These are phyloP conservation scores for Colletotrichum lentis DNA, from an alignment of 2,329 filamentous ascomycete genomes.

Conservation along the genomic window DNA sequence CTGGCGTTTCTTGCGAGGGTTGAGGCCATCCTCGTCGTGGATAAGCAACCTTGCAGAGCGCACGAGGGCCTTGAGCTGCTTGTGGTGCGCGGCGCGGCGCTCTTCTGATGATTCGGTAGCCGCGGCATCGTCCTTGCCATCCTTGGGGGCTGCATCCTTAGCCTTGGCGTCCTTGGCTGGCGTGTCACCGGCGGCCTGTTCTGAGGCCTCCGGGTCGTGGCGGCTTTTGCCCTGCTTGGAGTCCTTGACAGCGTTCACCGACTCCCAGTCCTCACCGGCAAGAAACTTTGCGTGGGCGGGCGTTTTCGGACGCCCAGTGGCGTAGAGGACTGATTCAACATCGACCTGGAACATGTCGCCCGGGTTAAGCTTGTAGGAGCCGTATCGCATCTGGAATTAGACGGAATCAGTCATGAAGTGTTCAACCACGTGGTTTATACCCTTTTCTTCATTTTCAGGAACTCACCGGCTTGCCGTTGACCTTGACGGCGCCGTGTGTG, in stretches of 20 bases:
- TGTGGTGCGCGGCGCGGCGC: slow-evolving; percentile 45
- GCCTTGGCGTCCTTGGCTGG: slow-evolving; percentile 39
- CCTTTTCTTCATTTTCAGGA: no score
- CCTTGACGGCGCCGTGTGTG: slow-evolving; percentile 89
- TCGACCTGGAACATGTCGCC: slow-evolving; percentile 99
- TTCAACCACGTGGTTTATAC: background rate
- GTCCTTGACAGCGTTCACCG: slow-evolving; percentile 43
- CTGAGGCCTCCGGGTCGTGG: slow-evolving; percentile 23
- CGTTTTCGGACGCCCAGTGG: slow-evolving; percentile 79
- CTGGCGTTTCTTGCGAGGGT: slow-evolving; percentile 77
- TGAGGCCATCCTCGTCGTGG: slow-evolving; percentile 60
- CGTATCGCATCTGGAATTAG: slow-evolving; percentile 78
- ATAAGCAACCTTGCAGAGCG: slow-evolving; percentile 68
- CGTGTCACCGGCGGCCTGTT: slow-evolving; percentile 27
- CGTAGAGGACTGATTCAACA: slow-evolving; percentile 84
- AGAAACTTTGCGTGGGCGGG: slow-evolving; percentile 35
- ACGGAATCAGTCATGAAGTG: background rate
- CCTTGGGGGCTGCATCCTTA: slow-evolving; percentile 30
- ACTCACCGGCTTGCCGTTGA: slow-evolving; percentile 92
- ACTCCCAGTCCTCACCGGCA: slow-evolving; percentile 41
- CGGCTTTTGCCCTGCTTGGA: slow-evolving; percentile 43
- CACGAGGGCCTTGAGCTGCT: slow-evolving; percentile 60
- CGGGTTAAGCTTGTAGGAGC: slow-evolving; percentile 92
- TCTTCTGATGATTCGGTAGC: slow-evolving; percentile 38
- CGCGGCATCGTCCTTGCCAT: slow-evolving; percentile 39